Conservation (phyloP, 306 rosid genomes). For the Vigna mungo region DNA sequence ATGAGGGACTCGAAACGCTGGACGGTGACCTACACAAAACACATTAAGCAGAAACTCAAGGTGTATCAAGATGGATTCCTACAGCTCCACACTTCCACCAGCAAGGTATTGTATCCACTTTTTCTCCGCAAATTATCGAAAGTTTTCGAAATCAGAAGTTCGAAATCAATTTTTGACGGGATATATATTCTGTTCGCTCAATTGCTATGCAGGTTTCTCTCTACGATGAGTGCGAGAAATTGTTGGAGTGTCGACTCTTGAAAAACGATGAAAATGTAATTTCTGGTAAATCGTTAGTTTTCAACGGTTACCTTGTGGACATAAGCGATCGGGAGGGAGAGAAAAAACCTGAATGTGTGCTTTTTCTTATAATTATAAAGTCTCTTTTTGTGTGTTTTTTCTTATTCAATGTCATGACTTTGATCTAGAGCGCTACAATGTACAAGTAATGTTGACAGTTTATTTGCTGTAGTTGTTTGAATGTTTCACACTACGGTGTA, state of each 20-base stretch:
- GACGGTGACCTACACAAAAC: conserved; percentile 83
- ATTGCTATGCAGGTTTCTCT: conserved; percentile 57
- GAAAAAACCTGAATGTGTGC: conserved; percentile 45
- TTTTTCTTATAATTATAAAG: conserved; percentile 14
- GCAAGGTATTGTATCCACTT: conserved; percentile 61
- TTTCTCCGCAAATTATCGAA: neutral
- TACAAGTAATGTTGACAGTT: conserved; percentile 19
- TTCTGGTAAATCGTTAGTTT: conserved; percentile 57
- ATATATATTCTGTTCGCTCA: neutral
- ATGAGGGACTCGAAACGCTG: conserved; percentile 75
- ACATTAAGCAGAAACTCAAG: conserved; percentile 80
- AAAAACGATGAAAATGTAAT: conserved; percentile 67
- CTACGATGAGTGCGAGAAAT: conserved; percentile 72
- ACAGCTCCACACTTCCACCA: conserved; percentile 56
- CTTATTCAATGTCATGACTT: neutral
- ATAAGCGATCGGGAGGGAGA: conserved; percentile 59
- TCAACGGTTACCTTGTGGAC: conserved; percentile 57
- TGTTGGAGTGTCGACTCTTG: conserved; percentile 71
- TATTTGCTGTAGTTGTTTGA: conserved; percentile 30
- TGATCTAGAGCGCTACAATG: conserved; percentile 12
- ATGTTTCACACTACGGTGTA: neutral
- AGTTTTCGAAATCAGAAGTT: neutral
- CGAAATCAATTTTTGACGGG: neutral
- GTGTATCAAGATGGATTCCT: conserved; percentile 84
- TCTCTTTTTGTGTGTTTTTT: neutral